Base-by-base conservation (phyloP, 2,329 filamentous ascomycete species). In the Claviceps humidiphila region DNA sequence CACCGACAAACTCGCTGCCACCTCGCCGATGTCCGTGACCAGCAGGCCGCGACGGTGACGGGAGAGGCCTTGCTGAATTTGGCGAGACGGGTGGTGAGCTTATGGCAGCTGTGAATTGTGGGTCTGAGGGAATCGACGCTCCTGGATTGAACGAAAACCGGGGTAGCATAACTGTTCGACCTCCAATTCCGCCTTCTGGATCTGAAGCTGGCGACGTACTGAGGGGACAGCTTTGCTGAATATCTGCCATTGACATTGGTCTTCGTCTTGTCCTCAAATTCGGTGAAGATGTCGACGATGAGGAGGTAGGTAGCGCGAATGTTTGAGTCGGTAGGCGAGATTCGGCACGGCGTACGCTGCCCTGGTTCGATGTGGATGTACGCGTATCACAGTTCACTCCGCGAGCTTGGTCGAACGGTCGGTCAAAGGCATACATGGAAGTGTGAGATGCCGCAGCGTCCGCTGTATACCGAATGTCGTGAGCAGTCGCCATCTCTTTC, bases 1-100 rank as follows among this genome's bases (percentile, higher is more conserved):
- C 87, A 40, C 88, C 88, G 47, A 94, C 86, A 61, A 94, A 89
- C 64, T 95, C 89, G 64, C 89, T 95, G 30, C 82, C 85, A 51
- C 86, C 86, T 61, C 90, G 80, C 60, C 84, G 78, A 65, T 95
- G 90, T 34, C 85, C 82, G 63, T 89, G 86, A 22, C 83, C 81
- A 37, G 71, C 69, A 24, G 77, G 71, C 55, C 80, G 74, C 20
- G 76, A 72, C 17, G 82, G 75, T 6, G 78, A 76, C n/a, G 81
- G 77, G 17, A 71, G 65, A 1, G 71, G 64, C 40, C 70, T 68
- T 2, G 72, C 69, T 4, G 77, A 77, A 16, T 70, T 67, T 13
- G 79, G 76, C n/a, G 77, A 77, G 16, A 75, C 66, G 0, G 78
- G 75, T 14, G 80, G 78, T 14, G 80, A 78, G 50, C 74, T 78